Evolutionary conservation across 805 yeast species (phyloP).

Genomic region (Wickerhamiella alocasiicola): DNA sequence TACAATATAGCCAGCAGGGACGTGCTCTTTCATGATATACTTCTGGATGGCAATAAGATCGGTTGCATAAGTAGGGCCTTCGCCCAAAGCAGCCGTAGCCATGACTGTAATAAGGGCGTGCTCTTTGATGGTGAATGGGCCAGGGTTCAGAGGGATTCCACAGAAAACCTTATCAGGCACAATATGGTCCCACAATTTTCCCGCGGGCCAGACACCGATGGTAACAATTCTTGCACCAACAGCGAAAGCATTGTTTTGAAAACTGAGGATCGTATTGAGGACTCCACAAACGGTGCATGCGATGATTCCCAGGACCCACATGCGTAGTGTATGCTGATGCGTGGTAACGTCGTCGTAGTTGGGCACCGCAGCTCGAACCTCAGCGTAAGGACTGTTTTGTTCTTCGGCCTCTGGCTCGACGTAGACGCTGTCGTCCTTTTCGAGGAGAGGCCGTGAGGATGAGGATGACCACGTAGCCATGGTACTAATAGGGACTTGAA

Average conservation of each 20-base stretch:
- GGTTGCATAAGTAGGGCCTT: slow-evolving; percentile 42
- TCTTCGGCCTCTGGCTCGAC: slow-evolving; percentile 16
- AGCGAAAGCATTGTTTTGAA: slow-evolving; percentile 44
- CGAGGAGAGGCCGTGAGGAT: background rate
- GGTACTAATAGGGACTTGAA: too few relatives aligned
- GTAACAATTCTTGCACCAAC: slow-evolving; percentile 45
- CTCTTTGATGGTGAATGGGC: slow-evolving; percentile 52
- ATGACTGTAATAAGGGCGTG: slow-evolving; percentile 45
- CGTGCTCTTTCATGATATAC: slow-evolving; percentile 32
- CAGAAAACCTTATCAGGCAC: slow-evolving; percentile 27
- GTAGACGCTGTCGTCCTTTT: background rate
- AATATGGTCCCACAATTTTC: slow-evolving; percentile 35
- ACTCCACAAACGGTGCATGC: slow-evolving; percentile 48
- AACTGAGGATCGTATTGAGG: slow-evolving; percentile 45
- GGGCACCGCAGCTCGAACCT: slow-evolving; percentile 53
- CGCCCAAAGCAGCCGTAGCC: slow-evolving; percentile 32
- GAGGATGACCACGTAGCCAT: background rate
- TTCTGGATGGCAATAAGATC: slow-evolving; percentile 43
- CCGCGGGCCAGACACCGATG: slow-evolving; percentile 53
- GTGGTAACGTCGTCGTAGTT: slow-evolving; percentile 40
- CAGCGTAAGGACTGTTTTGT: slow-evolving; percentile 45
- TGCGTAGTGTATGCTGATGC: slow-evolving; percentile 43
- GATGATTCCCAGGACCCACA: slow-evolving; percentile 40
- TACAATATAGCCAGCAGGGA: slow-evolving; percentile 43
- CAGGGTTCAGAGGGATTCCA: slow-evolving; percentile 40